Evolutionary conservation across 805 yeast species (phyloP).

Genomic region (Wickerhamiella bombiphila): DNA sequence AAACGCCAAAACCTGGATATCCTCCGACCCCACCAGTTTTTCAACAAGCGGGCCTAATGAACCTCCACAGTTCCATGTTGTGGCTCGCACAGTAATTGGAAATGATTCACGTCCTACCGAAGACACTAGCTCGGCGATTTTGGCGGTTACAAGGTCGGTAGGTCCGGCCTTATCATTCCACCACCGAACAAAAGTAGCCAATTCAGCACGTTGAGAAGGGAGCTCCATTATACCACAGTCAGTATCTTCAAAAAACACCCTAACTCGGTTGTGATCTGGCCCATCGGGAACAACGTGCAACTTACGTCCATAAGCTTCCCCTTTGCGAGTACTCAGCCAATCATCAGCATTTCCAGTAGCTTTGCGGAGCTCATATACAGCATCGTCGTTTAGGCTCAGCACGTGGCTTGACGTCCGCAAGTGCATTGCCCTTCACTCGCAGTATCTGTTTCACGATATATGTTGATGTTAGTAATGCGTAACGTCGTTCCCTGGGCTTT

Average conservation of each 20-base stretch:
- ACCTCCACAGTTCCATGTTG: constrained; percentile 27
- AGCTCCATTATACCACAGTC: constrained; percentile 12
- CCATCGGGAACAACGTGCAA: constrained; percentile 4
- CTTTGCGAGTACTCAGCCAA: constrained; percentile 18
- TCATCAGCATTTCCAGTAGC: constrained; percentile 13
- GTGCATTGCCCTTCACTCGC: too few relatives aligned
- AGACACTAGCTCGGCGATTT: constrained; percentile 12
- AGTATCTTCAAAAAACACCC: constrained; percentile 12
- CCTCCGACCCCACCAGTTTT: constrained; percentile 24
- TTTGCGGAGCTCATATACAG: constrained; percentile 10
- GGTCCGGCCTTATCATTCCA: constrained; percentile 17
- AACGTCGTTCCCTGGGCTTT: too few relatives aligned
- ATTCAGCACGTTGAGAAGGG: constrained; percentile 1
- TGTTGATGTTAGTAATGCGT: too few relatives aligned
- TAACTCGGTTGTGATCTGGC: constrained; percentile 5
- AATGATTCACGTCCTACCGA: constrained; percentile 4
- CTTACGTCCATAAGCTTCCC: constrained; percentile 17
- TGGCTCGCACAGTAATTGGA: constrained; percentile 15
- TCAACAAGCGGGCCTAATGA: constrained; percentile 14
- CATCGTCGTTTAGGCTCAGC: constrained; percentile 12
- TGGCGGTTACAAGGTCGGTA: constrained; percentile 15
- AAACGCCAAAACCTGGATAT: constrained; percentile 66
- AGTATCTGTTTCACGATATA: too few relatives aligned
- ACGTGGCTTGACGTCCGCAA: constrained; percentile 11
- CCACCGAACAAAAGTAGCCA: constrained; percentile 10